Percentiles rank a stretch among this genome's conserved stretches.
These are phyloP conservation scores for Phytopythium delawarense DNA, from an alignment of 352 stramenopile species.

Conservation along the genomic window DNA sequence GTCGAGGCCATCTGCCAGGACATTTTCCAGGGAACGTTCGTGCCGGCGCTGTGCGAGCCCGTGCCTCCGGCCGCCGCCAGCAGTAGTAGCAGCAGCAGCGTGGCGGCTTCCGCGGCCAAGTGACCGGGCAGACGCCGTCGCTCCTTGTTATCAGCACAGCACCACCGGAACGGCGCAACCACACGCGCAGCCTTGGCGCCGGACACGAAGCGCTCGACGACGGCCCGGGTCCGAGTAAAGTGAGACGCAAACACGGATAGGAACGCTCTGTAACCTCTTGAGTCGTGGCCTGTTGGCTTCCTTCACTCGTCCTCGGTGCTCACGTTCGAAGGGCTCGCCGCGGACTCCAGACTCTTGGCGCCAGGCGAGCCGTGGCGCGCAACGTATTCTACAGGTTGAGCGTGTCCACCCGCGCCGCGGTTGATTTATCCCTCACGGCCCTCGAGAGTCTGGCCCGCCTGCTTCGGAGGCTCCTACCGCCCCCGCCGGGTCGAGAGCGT, in stretches of 20 bases:
- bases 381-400: not conserved
- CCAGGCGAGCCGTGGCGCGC: not conserved
- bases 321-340: not conserved
- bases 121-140: not conserved
- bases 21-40: constrained; percentile 83
- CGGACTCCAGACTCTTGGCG: not conserved
- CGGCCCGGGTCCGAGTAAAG: not conserved
- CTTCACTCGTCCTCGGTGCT: no score
- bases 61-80: not conserved
- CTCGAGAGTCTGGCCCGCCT: not conserved
- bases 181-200: not conserved
- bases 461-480: not conserved
- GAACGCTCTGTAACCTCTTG: not conserved
- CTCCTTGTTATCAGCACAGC: not conserved
- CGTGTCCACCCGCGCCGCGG: not conserved
- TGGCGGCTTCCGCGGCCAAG: not conserved
- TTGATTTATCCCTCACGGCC: constrained; percentile 1
- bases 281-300: not conserved
- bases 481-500: not conserved
- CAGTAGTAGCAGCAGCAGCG: no score
- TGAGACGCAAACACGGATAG: not conserved
- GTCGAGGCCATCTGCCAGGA: constrained; percentile 82
- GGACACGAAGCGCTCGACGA: constrained; percentile 7
- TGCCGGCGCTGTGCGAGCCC: constrained; percentile 56
- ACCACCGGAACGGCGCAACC: not conserved